Conservation (phyloP, 1,284 basidiomycete genomes). For the Pseudozyma sp. region DNA sequence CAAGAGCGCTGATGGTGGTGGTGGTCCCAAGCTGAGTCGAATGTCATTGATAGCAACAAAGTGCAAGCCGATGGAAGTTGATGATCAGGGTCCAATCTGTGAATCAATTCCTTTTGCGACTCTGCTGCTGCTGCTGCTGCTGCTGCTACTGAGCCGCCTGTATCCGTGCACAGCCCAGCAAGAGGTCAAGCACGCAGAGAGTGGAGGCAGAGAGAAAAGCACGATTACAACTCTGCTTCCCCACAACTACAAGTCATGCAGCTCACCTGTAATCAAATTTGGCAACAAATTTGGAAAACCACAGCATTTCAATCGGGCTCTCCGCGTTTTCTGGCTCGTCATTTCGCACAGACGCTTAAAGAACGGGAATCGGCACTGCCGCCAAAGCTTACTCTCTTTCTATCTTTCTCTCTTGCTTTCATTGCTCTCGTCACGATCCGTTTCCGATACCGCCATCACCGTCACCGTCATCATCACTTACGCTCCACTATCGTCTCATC, state of each 20-base stretch:
- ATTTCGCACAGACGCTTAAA: slow-evolving; percentile 11
- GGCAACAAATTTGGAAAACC: background rate
- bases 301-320: too few relatives aligned
- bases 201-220: slow-evolving; percentile 13
- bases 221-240: too few relatives aligned
- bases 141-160: slow-evolving; percentile 5
- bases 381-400: background rate
- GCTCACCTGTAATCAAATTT: background rate
- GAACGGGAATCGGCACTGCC: background rate
- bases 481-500: background rate
- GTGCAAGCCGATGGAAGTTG: background rate
- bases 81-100: slow-evolving; percentile 9
- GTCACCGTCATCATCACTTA: background rate
- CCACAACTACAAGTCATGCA: too few relatives aligned
- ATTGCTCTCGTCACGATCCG: background rate
- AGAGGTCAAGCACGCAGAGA: background rate
- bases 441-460: background rate
- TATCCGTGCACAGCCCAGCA: slow-evolving; percentile 37
- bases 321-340: background rate
- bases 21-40: slow-evolving; percentile 3
- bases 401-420: background rate
- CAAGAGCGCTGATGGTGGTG: background rate
- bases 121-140: background rate
- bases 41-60: background rate
- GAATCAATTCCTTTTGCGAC: background rate